Conservation (phyloP, 805 yeast genomes). For the Zygosaccharomyces pseudorouxii region DNA sequence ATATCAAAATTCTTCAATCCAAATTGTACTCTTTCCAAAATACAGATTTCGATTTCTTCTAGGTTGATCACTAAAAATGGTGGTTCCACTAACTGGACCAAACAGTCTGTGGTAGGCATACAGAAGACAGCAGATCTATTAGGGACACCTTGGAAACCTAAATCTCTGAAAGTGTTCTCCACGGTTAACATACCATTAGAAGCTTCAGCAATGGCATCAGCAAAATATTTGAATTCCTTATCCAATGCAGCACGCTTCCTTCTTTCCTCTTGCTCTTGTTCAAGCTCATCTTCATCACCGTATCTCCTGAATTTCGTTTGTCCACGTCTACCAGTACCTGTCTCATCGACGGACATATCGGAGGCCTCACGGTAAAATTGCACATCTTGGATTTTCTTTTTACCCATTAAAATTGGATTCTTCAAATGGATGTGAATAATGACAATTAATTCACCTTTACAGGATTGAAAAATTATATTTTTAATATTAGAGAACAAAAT, state of each 20-base stretch:
- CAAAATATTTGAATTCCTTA: constrained; percentile 84
- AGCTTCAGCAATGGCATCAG: constrained; percentile 86
- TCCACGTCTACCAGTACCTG: constrained; percentile 86
- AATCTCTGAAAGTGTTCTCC: constrained; percentile 91
- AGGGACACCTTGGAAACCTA: constrained; percentile 97
- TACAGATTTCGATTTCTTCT: constrained; percentile 90
- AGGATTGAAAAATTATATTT: constrained; percentile 92
- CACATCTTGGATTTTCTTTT: constrained; percentile 89
- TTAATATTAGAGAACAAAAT: constrained; percentile 85
- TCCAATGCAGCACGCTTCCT: constrained; percentile 85
- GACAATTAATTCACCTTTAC: constrained; percentile 90
- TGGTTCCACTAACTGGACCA: constrained; percentile 89
- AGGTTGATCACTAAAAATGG: constrained; percentile 90
- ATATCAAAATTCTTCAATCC: constrained; percentile 94
- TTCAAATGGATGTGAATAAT: constrained; percentile 89
- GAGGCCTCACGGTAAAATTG: constrained; percentile 97
- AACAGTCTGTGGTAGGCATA: constrained; percentile 96
- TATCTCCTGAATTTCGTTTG: constrained; percentile 67
- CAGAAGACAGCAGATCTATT: constrained; percentile 88
- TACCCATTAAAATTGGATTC: constrained; percentile 91
- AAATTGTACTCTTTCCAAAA: constrained; percentile 94
- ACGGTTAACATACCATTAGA: constrained; percentile 79
- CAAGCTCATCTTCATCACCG: constrained; percentile 97
- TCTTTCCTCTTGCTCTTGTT: constrained; percentile 98
- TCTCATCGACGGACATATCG: constrained; percentile 93